Evolutionary conservation across 169 alveolate genomes (phyloP), one percentile per base, ranked within the genome.

Genomic region (Cryptosporidium canis): DNA sequence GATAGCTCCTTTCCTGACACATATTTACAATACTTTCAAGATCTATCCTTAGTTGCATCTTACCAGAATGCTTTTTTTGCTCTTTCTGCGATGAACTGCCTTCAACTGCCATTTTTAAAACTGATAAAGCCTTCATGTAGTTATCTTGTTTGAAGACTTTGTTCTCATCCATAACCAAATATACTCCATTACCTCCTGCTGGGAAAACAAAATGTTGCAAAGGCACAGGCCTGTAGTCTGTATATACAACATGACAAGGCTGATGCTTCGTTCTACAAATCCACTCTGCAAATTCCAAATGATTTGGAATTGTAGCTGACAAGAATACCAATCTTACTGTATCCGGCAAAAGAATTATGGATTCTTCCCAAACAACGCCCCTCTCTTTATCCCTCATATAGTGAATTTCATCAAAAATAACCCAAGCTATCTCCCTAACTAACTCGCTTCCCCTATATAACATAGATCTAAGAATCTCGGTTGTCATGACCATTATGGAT

Each of bases 341-440:
- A 53, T 94, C 92, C 39, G 99, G 99, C 9, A 97, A 94, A 65
- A 98, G 92, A 83, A 98, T 98, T 77, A 99, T 96, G 2, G 99
- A 98, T 90, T 98, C 99, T 92, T 99, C 99, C 99, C 99, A 99
- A 11, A 99, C 99, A 56, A 98, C 99, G 5, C 99, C 99, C 71
- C 99, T 94, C 84, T 99, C 99, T 83, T 98, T 95, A 91, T 99
- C 99, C 83, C 99, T 94, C 99, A 99, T 98, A 95, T 99, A 99
- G 94, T 99, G 99, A 24, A 99, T 98, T 94, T 99, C 99, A 94
- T 98, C 96, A 66, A 90, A 92, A 5, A 93, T 91, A 14, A 92
- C 93, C 94, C 94, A 91, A 24, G 96, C 97, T 91, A 96, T 94
- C 90, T 95, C 98, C 35, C 98, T 93, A 11, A 94, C 92, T 67